phyloP scores from a whole-genome alignment of 805 yeast genomes.

The Groenewaldozyma salmanticensis region DNA sequence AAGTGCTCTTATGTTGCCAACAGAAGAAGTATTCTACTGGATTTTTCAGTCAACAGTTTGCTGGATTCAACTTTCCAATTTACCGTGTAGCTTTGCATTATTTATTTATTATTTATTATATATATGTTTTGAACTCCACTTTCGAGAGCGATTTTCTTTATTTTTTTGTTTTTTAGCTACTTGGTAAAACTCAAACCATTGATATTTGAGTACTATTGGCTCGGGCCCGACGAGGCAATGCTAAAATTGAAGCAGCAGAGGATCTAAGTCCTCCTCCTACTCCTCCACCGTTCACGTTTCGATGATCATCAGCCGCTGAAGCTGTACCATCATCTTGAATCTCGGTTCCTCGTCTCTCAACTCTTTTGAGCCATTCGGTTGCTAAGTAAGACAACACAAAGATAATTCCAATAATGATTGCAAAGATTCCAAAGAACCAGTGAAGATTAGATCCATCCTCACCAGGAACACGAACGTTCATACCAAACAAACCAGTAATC shows the following conservation, averaged over 20 bases:
- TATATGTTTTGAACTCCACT: too few relatives aligned
- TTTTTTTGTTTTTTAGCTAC: neutral
- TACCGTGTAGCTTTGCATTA: conserved; percentile 7
- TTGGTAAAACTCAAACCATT: neutral
- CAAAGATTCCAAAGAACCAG: conserved; percentile 67
- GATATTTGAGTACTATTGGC: neutral
- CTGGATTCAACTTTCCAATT: conserved; percentile 30
- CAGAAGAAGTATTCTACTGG: conserved; percentile 34
- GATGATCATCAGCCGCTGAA: neutral
- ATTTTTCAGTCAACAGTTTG: conserved; percentile 36
- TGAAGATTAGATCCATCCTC: conserved; percentile 33
- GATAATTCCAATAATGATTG: conserved; percentile 32
- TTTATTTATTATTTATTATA: too few relatives aligned
- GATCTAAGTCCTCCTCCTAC: conserved; percentile 5
- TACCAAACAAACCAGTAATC: conserved; percentile 87
- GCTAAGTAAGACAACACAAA: conserved; percentile 34
- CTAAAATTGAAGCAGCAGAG: conserved; percentile 10
- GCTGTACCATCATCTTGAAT: neutral
- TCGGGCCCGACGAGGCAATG: conserved; percentile 4
- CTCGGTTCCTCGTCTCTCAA: conserved; percentile 1
- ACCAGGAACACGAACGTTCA: conserved; percentile 90
- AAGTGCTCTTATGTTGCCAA: conserved; percentile 34
- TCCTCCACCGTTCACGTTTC: too few relatives aligned
- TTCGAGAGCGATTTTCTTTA: too few relatives aligned
- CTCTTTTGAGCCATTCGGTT: conserved; percentile 13